Evolutionary conservation across 139 green algal genomes (phyloP).

Genomic region (Pseudopediastrum boryanum): DNA sequence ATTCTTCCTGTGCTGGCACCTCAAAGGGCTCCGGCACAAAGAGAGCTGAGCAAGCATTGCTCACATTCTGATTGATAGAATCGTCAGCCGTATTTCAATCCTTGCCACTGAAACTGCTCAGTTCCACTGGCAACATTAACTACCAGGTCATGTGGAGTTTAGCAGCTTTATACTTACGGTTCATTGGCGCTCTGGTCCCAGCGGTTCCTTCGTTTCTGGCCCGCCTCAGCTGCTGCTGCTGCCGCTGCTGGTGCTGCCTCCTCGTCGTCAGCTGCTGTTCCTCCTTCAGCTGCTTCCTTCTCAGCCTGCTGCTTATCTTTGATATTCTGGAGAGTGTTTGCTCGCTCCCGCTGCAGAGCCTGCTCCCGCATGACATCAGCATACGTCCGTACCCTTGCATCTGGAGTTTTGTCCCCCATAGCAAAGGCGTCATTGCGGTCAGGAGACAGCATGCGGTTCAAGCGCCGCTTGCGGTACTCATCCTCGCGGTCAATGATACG

Average conservation of each 20-base stretch:
- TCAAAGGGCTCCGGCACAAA: no score
- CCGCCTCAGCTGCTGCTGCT: constrained; percentile 31
- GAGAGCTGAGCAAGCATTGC: no score
- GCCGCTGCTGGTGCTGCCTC: constrained; percentile 36
- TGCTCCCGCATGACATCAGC: constrained; percentile 90
- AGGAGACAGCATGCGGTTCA: constrained; percentile 88
- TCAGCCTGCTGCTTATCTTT: constrained; percentile 77
- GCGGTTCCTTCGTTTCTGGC: constrained; percentile 76
- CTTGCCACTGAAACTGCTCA: no score
- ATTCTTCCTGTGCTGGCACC: no score
- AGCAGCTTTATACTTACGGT: constrained; percentile 34
- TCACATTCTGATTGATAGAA: no score
- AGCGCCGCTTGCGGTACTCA: constrained; percentile 85
- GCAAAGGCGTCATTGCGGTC: constrained; percentile 90
- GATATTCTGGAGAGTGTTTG: constrained; percentile 95
- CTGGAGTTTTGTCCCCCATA: constrained; percentile 86
- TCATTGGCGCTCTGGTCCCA: constrained; percentile 76
- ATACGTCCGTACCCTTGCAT: constrained; percentile 82
- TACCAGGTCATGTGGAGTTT: background rate
- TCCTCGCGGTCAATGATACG: constrained; percentile 90
- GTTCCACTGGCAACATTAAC: no score
- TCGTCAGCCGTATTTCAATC: no score
- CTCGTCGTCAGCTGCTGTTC: constrained; percentile 29
- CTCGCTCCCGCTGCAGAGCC: constrained; percentile 81
- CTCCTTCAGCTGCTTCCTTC: constrained; percentile 45